Base-by-base conservation (phyloP, 345 rosid genomes). In the Arabidopsis arenosa region DNA sequence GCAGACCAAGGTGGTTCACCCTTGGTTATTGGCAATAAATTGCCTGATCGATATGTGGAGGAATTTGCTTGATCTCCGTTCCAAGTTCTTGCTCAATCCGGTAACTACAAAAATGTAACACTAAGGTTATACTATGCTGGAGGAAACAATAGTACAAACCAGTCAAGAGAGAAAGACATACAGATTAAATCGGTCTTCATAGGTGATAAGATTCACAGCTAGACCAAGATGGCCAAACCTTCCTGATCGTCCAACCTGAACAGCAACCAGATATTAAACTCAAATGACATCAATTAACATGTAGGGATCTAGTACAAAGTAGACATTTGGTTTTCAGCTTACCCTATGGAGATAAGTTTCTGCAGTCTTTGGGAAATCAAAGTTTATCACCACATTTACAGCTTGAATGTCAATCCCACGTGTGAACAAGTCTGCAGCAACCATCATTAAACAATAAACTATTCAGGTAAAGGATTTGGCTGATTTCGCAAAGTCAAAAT, bases 81-180 rank as follows among this genome's bases (percentile, higher is more conserved):
- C 97, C 97, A 72, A 92, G 96, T 83, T 92, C 97, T 84, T 90
- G 97, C 84, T 92, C 97, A 78, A 92, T 92, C 84, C 97, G 91
- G 81, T 92, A 92, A 86, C 97, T 92, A 88, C 37, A 21, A 74
- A 56, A 40, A 45, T 21, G 33, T 47, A 63, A 26, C 58, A 23
- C 35, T 36, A 33, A 43, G 47, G 59, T 32, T 61, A 51, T 11
- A 21, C 36, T 10, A 32, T 33, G 67, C 11, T 33, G 35, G 41
- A 68, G 10, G 13, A 26, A 72, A 49, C 64, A 66, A 13, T 52
- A 40, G 36, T 28, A 56, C n/a, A 48, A 54, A 58, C 15, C 18
- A 62, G 40, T 47, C 35, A 28, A 65, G 55, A 70, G 73, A 55
- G 41, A 53, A 33, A 70, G 36, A n/a, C 84, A 65, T 86, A 92